Conservation (phyloP, 495 filamentous ascomycete genomes). For the Xylaria bambusicola region DNA sequence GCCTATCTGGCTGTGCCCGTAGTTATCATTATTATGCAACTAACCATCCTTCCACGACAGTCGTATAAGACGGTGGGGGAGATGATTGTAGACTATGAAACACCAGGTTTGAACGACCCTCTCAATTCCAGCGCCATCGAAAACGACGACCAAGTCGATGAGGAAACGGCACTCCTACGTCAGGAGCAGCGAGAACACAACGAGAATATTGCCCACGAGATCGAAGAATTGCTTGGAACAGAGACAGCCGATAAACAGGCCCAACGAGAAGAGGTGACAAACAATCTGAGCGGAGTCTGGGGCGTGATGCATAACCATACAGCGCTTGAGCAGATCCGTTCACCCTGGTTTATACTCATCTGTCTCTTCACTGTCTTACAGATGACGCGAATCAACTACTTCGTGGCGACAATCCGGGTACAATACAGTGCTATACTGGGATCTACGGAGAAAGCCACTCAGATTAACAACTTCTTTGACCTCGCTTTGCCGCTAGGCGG, state of each 20-base stretch:
- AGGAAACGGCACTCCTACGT: conserved; percentile 58
- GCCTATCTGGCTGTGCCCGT: conserved; percentile 73
- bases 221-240: conserved; percentile 69
- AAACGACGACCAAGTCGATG: conserved; percentile 62
- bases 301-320: conserved; percentile 80
- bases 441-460: conserved; percentile 56
- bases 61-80: conserved; percentile 92
- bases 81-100: conserved; percentile 70
- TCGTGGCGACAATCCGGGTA: conserved; percentile 84
- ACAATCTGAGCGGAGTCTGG: conserved; percentile 74
- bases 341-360: conserved; percentile 87
- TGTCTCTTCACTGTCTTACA: conserved; percentile 84
- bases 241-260: conserved; percentile 58
- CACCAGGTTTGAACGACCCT: conserved; percentile 21
- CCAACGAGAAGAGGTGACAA: conserved; percentile 58
- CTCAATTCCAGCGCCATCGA: conserved; percentile 32
- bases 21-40: conserved; percentile 67
- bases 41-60: conserved; percentile 72
- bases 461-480: conserved; percentile 86
- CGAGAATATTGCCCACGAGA: conserved; percentile 69
- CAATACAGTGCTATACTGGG: conserved; percentile 84
- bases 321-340: conserved; percentile 71
- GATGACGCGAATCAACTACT: conserved; percentile 97
- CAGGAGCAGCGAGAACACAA: conserved; percentile 61
- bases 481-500: conserved; percentile 86